Base-by-base conservation (phyloP, 2,329 filamentous ascomycete genomes). In the Microcyclosporella mali region DNA sequence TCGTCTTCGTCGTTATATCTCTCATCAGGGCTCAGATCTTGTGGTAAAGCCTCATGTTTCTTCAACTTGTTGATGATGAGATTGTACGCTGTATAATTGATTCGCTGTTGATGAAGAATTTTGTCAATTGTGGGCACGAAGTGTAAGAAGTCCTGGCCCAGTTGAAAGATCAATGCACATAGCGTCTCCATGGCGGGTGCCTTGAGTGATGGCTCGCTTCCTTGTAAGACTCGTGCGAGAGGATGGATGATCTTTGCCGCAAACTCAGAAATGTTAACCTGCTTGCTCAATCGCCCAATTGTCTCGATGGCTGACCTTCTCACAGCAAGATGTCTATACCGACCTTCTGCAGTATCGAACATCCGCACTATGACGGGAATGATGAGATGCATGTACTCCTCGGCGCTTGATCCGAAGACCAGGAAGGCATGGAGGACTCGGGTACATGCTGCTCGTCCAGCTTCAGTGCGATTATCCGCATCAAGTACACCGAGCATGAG, bases 321-420 rank as follows among this genome's bases (percentile, higher is more conserved):
- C 36, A 95, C 79, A 46, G 83, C 83, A 1, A 78, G 71, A n/a
- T 56, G 55, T n/a, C 56, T 51, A 30, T 49, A 51, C 16, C 58
- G 53, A 9, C 56, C 60, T 27, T 55, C 52, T 6, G 45, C 41
- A 59, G 88, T 94, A 63, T 98, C 90, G 59, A 98, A 97, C 37
- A 95, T 85, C 33, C 85, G 82, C 7, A 98, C 89, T 58, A 98
- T 88, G 28, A 94, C 88, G 0, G 92, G 92, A 39, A 98, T 87
- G 53, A 99, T 97, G 40, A 98, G 74, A 63, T 98, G 92, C 92
- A 98, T 98, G 64, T 98, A 98, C 63, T 98, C 92, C 63, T 98
- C 92, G 9, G 85, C 86, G 59, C 89, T 97, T 0, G 89, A 84
- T 1, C 94, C 94, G 62, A 98, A 98, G 1, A 98, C 86, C 19